Evolutionary conservation across 495 filamentous ascomycete genomes (phyloP).

Genomic region (Aspergillus haitiensis): DNA sequence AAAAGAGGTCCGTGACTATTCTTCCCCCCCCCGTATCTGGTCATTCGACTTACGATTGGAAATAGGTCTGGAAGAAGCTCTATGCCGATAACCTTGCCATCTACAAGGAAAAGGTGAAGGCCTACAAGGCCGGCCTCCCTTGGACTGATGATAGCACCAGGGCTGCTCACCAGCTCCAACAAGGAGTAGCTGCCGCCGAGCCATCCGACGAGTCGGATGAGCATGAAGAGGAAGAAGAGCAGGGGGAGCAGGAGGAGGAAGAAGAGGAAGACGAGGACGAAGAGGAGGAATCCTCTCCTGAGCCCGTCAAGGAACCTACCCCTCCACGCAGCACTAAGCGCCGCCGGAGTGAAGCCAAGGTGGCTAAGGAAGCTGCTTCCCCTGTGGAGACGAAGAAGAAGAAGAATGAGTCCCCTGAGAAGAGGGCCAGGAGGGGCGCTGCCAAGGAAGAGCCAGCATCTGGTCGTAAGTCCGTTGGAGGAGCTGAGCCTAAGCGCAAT

Average conservation of each 20-base stretch:
- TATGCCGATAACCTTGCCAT: constrained; percentile 74
- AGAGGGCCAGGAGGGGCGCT: constrained; percentile 42
- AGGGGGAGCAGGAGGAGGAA: constrained; percentile 34
- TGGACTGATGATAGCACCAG: constrained; percentile 57
- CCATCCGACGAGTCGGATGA: constrained; percentile 46
- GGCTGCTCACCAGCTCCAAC: constrained; percentile 57
- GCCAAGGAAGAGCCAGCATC: constrained; percentile 46
- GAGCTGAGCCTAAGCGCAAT: constrained; percentile 47
- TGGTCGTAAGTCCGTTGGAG: constrained; percentile 53
- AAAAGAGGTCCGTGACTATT: constrained; percentile 63
- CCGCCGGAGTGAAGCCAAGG: constrained; percentile 48
- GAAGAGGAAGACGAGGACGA: constrained; percentile 36
- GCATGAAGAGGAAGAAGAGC: constrained; percentile 49
- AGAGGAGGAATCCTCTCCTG: constrained; percentile 52
- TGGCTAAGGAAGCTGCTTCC: constrained; percentile 47
- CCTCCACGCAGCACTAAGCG: constrained; percentile 53
- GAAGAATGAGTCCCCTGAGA: constrained; percentile 40
- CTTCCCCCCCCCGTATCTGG: background rate
- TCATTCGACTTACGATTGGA: constrained; percentile 3
- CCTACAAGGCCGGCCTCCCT: constrained; percentile 61
- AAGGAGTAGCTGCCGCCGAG: constrained; percentile 55
- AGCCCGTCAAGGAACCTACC: constrained; percentile 55
- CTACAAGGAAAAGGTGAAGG: constrained; percentile 70
- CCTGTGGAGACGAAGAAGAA: constrained; percentile 22
- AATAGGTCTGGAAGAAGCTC: constrained; percentile 67